Evolutionary conservation across 2,329 filamentous ascomycete species (phyloP), one percentile per base, ranked within the genome.

Genomic region (Trichoderma sp.): DNA sequence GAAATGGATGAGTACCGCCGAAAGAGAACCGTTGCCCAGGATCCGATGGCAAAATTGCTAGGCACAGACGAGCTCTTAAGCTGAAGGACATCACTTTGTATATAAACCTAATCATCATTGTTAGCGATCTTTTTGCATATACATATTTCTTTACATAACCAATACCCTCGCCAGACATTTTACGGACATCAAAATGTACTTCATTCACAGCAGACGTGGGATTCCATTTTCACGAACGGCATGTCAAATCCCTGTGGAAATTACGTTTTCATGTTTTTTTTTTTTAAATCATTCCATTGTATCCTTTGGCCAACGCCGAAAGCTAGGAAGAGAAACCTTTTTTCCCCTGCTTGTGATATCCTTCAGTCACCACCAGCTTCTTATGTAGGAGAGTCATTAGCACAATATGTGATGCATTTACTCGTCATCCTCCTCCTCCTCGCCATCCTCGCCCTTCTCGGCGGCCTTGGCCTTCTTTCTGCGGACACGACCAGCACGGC

Each of bases 401-500:
- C 74, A 76, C 75, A 77, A n/a, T 77, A 76, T 75, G 73, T 76
- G 51, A 79, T 79, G 78, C 78, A 81, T 87, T 83, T 89, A 89
- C 83, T 89, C 87, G 79, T 97, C 94, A 80, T 97, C 94, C 84
- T 97, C 95, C 81, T 93, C 95, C 79, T 92, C 94, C 78, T 90
- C 95, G 73, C 86, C 93, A 74, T 88, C 93, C 78, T 91, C 93
- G 83, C 90, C 92, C 85, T 91, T 92, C 88, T 97, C 94, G 75
- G 94, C 94, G 79, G 96, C 93, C 89, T 94, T 95, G 85, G 95
- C 93, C 95, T 98, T 99, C 96, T 98, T 99, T 91, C 96, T 97
- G 86, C 94, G 92, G 83, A 98, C 95, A 91, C 96, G 96, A 80
- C 96, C 96, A 81, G 94, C 94, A 81, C 96, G 95, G 83, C 96